A percentile compares a stretch with the other conserved stretches of the same genome.
phyloP scores from a whole-genome alignment of 179 eudicot genomes.

The Gypsophila paniculata region DNA sequence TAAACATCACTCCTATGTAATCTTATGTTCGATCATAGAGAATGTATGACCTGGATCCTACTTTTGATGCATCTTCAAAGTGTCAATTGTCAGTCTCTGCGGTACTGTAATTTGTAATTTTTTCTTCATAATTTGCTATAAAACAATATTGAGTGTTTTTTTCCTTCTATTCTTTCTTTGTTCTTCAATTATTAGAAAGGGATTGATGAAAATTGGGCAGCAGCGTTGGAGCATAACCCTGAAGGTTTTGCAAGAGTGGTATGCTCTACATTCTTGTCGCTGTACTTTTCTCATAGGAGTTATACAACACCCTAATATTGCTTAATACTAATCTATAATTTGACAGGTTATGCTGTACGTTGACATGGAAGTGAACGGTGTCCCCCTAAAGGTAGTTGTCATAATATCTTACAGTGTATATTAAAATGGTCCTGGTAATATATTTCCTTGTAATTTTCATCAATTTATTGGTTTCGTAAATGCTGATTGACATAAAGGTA shows the following conservation, averaged over 20 bases:
- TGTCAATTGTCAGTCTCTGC: background rate
- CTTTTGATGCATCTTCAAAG: background rate
- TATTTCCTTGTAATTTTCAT: background rate
- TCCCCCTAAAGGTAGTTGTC: constrained; percentile 81
- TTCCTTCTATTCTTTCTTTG: constrained; percentile 5
- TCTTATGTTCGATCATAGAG: background rate
- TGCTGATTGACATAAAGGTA: background rate
- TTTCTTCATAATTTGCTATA: background rate
- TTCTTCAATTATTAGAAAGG: constrained; percentile 61
- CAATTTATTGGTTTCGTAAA: background rate
- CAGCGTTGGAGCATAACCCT: constrained; percentile 93
- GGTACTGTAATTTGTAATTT: background rate
- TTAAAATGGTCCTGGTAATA: constrained; percentile 4
- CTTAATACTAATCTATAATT: background rate
- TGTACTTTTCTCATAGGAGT: background rate
- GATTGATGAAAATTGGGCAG: constrained; percentile 95
- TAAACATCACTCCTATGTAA: background rate
- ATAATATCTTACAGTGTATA: background rate
- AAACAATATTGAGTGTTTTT: background rate
- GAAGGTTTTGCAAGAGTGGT: constrained; percentile 98
- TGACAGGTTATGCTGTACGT: constrained; percentile 95
- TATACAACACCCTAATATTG: constrained; percentile 9
- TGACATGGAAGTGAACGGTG: constrained; percentile 98
- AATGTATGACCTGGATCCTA: background rate
- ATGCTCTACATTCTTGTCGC: constrained; percentile 25